Evolutionary conservation across 768 basidiomycete species (phyloP).

Genomic region (Russula dissimulans): DNA sequence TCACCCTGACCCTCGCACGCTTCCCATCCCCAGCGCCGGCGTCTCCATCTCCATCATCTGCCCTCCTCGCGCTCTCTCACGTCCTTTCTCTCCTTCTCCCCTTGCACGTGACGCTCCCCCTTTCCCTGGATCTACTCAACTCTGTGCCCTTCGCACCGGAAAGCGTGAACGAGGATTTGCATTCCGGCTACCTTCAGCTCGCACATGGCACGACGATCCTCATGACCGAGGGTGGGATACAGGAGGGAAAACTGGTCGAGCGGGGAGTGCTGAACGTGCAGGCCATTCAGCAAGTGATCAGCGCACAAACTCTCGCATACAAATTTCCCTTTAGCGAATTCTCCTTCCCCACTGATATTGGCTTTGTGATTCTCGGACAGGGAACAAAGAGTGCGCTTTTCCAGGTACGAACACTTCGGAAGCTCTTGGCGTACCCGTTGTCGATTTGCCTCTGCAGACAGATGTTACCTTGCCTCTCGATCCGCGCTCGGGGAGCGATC

Average conservation of each 20-base stretch:
- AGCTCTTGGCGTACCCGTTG: neutral
- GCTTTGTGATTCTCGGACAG: conserved; percentile 50
- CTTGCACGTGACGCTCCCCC: conserved; percentile 41
- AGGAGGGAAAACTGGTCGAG: conserved; percentile 58
- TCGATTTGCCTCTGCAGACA: conserved; percentile 36
- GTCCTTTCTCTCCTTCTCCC: conserved; percentile 55
- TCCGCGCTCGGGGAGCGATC: conserved; percentile 19
- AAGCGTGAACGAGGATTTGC: conserved; percentile 60
- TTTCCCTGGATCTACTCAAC: conserved; percentile 59
- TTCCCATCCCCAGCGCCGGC: conserved; percentile 40
- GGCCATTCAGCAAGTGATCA: conserved; percentile 55
- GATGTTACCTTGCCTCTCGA: conserved; percentile 44
- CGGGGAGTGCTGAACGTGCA: conserved; percentile 55
- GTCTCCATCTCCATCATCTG: neutral
- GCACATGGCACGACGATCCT: conserved; percentile 51
- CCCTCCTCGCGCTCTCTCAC: conserved; percentile 40
- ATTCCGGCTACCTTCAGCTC: conserved; percentile 66
- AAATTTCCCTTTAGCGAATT: conserved; percentile 69
- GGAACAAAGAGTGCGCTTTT: conserved; percentile 68
- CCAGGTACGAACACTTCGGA: conserved; percentile 35
- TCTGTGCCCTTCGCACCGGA: conserved; percentile 50
- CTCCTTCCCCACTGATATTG: conserved; percentile 64
- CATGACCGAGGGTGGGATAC: conserved; percentile 56
- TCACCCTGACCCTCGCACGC: conserved; percentile 50
- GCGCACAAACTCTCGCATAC: conserved; percentile 59